phyloP scores from a whole-genome alignment of 2,329 filamentous ascomycete genomes.

The Drechslera avenae region DNA sequence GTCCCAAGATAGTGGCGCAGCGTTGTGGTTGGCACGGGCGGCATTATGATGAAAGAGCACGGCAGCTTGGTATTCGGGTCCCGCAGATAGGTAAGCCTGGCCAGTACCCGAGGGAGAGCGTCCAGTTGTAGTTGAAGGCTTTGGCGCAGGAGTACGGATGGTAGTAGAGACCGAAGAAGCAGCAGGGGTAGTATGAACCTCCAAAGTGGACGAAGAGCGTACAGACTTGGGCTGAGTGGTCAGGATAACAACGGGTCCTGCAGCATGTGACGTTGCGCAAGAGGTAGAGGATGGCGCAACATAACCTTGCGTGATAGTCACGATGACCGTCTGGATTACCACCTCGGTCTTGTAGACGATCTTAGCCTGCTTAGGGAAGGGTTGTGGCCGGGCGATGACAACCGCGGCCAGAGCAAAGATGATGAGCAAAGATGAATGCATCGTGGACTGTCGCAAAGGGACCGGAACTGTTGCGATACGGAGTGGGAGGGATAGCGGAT shows the following conservation, averaged over 20 bases:
- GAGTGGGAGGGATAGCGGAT: conserved; percentile 15
- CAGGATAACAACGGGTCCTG: neutral
- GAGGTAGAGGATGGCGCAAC: conserved; percentile 4
- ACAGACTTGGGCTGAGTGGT: conserved; percentile 3
- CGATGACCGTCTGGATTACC: conserved; percentile 28
- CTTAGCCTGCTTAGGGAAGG: conserved; percentile 23
- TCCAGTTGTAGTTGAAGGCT: conserved; percentile 2
- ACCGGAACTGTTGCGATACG: neutral
- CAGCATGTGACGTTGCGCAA: conserved; percentile 1
- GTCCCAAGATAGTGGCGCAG: conserved; percentile 68
- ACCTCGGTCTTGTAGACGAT: conserved; percentile 30
- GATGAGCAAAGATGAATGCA: conserved; percentile 36
- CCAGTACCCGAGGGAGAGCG: conserved; percentile 25
- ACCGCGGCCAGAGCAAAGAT: conserved; percentile 32
- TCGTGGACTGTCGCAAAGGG: conserved; percentile 19
- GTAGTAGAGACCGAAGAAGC: neutral
- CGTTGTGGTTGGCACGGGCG: conserved; percentile 83
- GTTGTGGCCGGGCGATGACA: conserved; percentile 32
- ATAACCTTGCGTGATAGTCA: conserved; percentile 15
- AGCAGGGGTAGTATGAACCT: conserved; percentile 2
- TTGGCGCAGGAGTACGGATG: neutral
- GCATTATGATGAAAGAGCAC: conserved; percentile 78
- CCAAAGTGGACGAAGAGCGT: neutral
- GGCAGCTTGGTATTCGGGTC: conserved; percentile 36
- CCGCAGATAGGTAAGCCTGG: conserved; percentile 34